A percentile compares a stretch with the other conserved stretches of the same genome.
These are phyloP conservation scores for Fusarium burgessii DNA, from an alignment of 2,329 filamentous ascomycete species.

Conservation along the genomic window DNA sequence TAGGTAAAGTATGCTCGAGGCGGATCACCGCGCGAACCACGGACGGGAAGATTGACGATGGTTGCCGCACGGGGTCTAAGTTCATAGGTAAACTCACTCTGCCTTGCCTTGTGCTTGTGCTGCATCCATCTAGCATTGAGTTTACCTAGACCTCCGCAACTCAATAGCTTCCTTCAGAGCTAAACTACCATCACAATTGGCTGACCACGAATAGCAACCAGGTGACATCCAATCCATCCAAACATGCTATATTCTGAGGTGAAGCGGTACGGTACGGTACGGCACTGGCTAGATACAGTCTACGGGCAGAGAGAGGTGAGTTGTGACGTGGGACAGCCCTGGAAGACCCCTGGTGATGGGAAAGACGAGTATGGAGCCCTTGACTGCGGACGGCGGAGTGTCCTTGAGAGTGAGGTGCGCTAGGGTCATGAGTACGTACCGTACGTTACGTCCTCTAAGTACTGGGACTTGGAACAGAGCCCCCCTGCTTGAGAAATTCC, in stretches of 20 bases:
- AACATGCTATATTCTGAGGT: neutral
- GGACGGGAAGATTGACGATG: slow-evolving; percentile 19
- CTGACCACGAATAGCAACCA: slow-evolving; percentile 14
- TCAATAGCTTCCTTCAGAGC: slow-evolving; percentile 11
- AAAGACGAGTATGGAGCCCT: slow-evolving; percentile 22
- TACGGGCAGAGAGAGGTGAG: neutral
- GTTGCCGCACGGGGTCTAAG: slow-evolving; percentile 12
- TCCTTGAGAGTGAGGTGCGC: slow-evolving; percentile 3
- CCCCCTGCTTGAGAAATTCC: slow-evolving; percentile 5
- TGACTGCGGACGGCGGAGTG: slow-evolving; percentile 23
- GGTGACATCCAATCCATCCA: slow-evolving; percentile 16
- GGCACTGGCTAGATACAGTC: slow-evolving; percentile 12
- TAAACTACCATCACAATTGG: slow-evolving; percentile 1
- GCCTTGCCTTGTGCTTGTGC: neutral
- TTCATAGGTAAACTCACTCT: neutral
- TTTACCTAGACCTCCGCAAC: slow-evolving; percentile 17
- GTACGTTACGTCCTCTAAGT: neutral
- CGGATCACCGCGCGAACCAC: slow-evolving; percentile 18
- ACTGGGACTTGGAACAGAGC: slow-evolving; percentile 10
- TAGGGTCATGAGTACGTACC: slow-evolving; percentile 9
- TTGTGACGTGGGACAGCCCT: slow-evolving; percentile 31
- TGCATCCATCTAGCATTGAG: slow-evolving; percentile 24
- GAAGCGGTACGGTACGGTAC: neutral
- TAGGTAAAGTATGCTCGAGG: slow-evolving; percentile 10
- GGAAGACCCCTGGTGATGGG: slow-evolving; percentile 33